These are phyloP conservation scores for Fusarium brevicatenulatum DNA, from an alignment of 2,329 filamentous ascomycete genomes.

Conservation along the genomic window DNA sequence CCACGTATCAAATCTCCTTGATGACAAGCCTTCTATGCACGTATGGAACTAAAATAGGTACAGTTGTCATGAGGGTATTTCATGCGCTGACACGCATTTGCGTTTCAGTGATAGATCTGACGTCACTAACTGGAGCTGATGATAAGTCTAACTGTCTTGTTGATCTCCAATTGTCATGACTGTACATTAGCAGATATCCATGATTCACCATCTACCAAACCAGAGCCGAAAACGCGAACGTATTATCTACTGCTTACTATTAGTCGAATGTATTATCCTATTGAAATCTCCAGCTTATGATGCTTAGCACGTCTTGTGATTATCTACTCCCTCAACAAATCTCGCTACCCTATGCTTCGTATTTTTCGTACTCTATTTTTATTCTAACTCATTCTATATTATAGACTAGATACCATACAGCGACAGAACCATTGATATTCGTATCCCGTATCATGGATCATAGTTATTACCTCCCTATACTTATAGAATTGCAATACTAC, in stretches of 20 bases:
- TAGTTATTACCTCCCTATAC: too few species aligned
- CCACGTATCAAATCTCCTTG: background rate
- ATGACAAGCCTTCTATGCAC: background rate
- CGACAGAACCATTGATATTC: background rate
- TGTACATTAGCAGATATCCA: background rate
- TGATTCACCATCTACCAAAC: slow-evolving; percentile 13
- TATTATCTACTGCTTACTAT: background rate
- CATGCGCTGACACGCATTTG: slow-evolving; percentile 1
- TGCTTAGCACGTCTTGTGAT: background rate
- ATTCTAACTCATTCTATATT: background rate
- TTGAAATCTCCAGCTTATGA: background rate
- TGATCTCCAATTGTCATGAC: background rate
- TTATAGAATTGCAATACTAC: background rate
- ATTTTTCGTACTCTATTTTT: background rate
- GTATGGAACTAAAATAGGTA: background rate
- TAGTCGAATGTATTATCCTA: background rate
- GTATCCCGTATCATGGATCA: background rate
- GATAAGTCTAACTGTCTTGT: slow-evolving; percentile 2
- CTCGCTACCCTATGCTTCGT: background rate
- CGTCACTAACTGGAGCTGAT: slow-evolving; percentile 7
- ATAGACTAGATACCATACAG: background rate
- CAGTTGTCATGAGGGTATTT: background rate
- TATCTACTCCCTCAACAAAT: background rate
- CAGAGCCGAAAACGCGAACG: background rate
- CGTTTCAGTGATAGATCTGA: slow-evolving; percentile 11